phyloP scores from a whole-genome alignment of 352 stramenopile species.

The Saprolegnia parasitica region DNA sequence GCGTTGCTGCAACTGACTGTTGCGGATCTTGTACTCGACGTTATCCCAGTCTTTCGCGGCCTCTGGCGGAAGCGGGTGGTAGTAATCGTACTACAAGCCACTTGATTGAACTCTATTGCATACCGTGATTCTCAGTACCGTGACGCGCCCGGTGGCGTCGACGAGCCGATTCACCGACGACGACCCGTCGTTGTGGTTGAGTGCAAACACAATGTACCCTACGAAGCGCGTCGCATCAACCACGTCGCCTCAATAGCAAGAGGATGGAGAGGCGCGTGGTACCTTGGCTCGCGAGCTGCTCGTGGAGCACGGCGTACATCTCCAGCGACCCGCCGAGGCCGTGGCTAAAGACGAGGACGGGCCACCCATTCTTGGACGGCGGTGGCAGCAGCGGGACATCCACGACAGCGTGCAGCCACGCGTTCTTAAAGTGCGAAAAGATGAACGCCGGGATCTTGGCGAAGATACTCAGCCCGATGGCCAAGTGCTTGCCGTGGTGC shows the following conservation, averaged over 20 bases:
- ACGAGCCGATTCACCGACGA: slow-evolving; percentile 45
- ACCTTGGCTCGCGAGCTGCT: slow-evolving; percentile 62
- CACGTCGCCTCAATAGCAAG: background rate
- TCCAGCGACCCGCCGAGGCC: slow-evolving; percentile 52
- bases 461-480: slow-evolving; percentile 46
- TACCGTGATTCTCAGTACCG: slow-evolving; percentile 20
- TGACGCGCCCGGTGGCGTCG: slow-evolving; percentile 19
- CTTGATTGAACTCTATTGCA: slow-evolving; percentile 17
- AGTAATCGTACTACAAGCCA: slow-evolving; percentile 41
- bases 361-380: slow-evolving; percentile 36
- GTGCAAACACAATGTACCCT: slow-evolving; percentile 43
- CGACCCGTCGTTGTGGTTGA: slow-evolving; percentile 64
- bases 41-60: slow-evolving; percentile 46
- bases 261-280: background rate
- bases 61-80: slow-evolving; percentile 47
- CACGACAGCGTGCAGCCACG: slow-evolving; percentile 39
- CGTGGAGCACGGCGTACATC: slow-evolving; percentile 55
- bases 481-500: slow-evolving; percentile 52
- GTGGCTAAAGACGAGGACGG: slow-evolving; percentile 59
- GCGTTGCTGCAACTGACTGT: slow-evolving; percentile 50
- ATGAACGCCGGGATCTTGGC: slow-evolving; percentile 45
- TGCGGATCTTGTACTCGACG: slow-evolving; percentile 54
- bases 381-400: slow-evolving; percentile 38
- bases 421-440: slow-evolving; percentile 52
- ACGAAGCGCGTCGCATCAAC: background rate